A percentile compares a stretch with the other conserved stretches of the same genome.
Evolutionary conservation across 139 green algal genomes (phyloP).

Genomic region (Yamagishiella unicocca): DNA sequence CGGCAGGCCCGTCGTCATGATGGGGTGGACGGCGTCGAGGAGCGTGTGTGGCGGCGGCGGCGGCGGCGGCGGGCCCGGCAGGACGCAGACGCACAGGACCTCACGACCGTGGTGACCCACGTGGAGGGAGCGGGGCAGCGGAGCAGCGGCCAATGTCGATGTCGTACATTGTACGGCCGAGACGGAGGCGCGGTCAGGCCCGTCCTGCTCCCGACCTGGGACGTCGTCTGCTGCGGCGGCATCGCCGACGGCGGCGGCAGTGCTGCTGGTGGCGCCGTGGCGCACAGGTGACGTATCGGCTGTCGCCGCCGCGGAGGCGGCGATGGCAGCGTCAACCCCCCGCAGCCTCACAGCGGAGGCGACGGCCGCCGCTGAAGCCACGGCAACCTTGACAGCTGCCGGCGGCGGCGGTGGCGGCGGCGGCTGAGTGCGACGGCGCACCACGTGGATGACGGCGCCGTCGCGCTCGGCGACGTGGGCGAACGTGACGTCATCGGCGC

Average conservation of each 20-base stretch:
- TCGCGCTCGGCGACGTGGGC: not conserved
- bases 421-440: not conserved
- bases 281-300: too few species aligned
- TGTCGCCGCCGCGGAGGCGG: too few species aligned
- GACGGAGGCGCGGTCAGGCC: too few species aligned
- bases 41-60: not conserved
- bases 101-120: conserved; percentile 34
- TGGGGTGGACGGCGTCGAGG: not conserved
- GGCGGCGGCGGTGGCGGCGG: not conserved
- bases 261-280: too few species aligned
- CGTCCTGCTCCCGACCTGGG: too few species aligned
- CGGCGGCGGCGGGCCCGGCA: not conserved
- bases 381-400: not conserved
- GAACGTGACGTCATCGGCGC: not conserved
- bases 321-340: too few species aligned
- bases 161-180: too few species aligned
- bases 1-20: not conserved
- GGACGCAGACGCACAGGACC: not conserved
- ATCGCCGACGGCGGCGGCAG: too few species aligned
- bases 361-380: not conserved
- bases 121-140: conserved; percentile 18
- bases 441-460: not conserved
- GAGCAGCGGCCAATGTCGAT: too few species aligned
- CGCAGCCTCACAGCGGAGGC: too few species aligned
- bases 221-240: too few species aligned